These are phyloP conservation scores for Medicago truncatula DNA, from an alignment of 306 rosid genomes.

Conservation along the genomic window DNA sequence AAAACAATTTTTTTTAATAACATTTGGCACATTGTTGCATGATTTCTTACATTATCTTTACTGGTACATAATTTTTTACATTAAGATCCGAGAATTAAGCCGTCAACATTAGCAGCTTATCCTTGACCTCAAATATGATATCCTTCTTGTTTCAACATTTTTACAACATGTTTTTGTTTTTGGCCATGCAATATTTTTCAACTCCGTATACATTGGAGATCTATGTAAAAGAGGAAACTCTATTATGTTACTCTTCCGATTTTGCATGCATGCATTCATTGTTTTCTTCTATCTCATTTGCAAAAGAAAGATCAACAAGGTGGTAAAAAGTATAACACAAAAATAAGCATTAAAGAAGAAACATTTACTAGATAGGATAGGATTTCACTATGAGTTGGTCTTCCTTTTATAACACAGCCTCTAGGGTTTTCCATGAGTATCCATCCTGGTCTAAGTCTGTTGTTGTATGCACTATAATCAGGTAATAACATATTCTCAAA, in stretches of 20 bases:
- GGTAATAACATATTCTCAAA: slow-evolving; percentile 51
- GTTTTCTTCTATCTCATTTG: not conserved
- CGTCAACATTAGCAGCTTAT: slow-evolving; percentile 9
- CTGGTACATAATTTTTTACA: not conserved
- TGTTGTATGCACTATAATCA: slow-evolving; percentile 71
- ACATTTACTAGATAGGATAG: not conserved
- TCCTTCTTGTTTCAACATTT: slow-evolving; percentile 8
- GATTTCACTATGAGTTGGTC: slow-evolving; percentile 57
- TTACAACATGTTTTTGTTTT: slow-evolving; percentile 14
- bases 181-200: slow-evolving; percentile 34
- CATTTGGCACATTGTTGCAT: not conserved
- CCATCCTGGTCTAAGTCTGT: slow-evolving; percentile 71
- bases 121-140: not conserved
- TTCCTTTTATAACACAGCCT: slow-evolving; percentile 59
- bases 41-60: not conserved
- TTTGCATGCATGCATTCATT: slow-evolving; percentile 11
- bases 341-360: slow-evolving; percentile 14
- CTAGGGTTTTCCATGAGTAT: slow-evolving; percentile 59
- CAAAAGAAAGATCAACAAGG: slow-evolving; percentile 2
- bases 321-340: not conserved
- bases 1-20: not conserved
- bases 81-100: slow-evolving; percentile 39
- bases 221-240: not conserved
- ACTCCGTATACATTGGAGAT: slow-evolving; percentile 39
- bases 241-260: slow-evolving; percentile 25